Conservation (phyloP, 176 grass and related monocot genomes). For the Zoysia pacifica region DNA sequence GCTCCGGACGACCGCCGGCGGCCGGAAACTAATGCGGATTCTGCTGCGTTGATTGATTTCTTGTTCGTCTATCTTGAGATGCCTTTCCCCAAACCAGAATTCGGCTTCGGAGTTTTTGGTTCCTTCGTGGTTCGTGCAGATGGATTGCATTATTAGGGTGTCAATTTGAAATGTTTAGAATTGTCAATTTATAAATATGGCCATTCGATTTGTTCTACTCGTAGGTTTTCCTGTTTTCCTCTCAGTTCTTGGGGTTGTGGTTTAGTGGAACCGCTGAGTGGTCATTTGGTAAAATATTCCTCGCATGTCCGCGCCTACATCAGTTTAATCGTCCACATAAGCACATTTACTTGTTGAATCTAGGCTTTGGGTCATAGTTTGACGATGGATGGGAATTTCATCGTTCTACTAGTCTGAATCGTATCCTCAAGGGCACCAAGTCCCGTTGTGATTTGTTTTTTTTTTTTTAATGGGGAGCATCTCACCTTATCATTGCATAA, state of each 20-base stretch:
- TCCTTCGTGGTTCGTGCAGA: not conserved
- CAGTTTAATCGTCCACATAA: too few relatives aligned
- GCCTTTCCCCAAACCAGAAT: not conserved
- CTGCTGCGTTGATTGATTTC: conserved; percentile 39
- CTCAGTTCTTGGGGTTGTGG: not conserved
- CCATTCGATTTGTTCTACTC: not conserved
- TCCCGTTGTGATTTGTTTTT: too few relatives aligned
- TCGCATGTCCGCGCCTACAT: too few relatives aligned
- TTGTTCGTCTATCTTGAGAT: conserved; percentile 23
- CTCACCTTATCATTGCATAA: too few relatives aligned
- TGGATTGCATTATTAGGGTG: not conserved
- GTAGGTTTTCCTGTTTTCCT: not conserved
- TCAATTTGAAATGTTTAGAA: not conserved
- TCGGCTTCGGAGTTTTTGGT: not conserved
- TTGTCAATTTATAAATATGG: not conserved
- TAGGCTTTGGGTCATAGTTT: too few relatives aligned
- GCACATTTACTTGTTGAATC: too few relatives aligned
- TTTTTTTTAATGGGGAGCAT: too few relatives aligned
- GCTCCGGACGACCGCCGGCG: conserved; percentile 23
- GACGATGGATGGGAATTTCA: too few relatives aligned
- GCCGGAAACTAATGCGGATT: conserved; percentile 39
- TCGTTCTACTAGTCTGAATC: too few relatives aligned
- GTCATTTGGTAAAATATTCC: too few relatives aligned
- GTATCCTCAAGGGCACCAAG: too few relatives aligned
- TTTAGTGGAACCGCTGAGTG: not conserved